phyloP scores from a whole-genome alignment of 1,284 basidiomycete species.

The Tetrapyrgos nigripes region DNA sequence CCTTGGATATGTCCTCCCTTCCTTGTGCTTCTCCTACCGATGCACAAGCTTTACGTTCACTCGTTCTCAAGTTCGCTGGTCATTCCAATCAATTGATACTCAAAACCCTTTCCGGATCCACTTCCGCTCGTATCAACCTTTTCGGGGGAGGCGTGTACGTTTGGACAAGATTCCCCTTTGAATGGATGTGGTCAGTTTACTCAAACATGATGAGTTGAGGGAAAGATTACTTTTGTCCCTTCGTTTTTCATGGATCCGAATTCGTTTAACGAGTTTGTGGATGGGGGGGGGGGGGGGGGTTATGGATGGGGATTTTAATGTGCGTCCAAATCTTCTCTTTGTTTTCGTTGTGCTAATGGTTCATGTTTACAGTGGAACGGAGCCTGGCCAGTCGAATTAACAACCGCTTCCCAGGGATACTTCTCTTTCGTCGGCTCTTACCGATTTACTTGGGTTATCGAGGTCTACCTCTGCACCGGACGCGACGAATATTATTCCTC shows the following conservation, averaged over 20 bases:
- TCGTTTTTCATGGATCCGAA: constrained; percentile 68
- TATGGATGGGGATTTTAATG: constrained; percentile 69
- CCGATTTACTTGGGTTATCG: constrained; percentile 7
- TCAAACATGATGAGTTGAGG: constrained; percentile 52
- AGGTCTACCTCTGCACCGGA: background rate
- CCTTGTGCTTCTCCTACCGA: constrained; percentile 63
- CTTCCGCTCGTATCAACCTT: constrained; percentile 80
- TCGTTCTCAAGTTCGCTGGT: constrained; percentile 61
- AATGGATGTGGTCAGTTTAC: constrained; percentile 64
- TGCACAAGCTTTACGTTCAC: constrained; percentile 59
- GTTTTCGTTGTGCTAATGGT: constrained; percentile 5
- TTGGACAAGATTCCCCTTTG: constrained; percentile 60
- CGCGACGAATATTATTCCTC: constrained; percentile 3
- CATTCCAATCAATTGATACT: constrained; percentile 72
- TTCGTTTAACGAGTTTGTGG: constrained; percentile 54
- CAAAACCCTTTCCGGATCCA: constrained; percentile 34
- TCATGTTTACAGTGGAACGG: constrained; percentile 64
- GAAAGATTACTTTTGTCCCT: constrained; percentile 67
- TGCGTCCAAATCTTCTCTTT: constrained; percentile 29
- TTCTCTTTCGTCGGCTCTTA: constrained; percentile 20
- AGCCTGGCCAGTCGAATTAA: constrained; percentile 67
- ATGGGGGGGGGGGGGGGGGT: no score
- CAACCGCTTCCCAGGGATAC: constrained; percentile 33
- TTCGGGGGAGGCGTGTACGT: constrained; percentile 74
- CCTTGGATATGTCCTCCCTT: constrained; percentile 78